These are phyloP conservation scores for Nakaseomyces bracarensis DNA, from an alignment of 1,139 yeast genomes.

Conservation along the genomic window DNA sequence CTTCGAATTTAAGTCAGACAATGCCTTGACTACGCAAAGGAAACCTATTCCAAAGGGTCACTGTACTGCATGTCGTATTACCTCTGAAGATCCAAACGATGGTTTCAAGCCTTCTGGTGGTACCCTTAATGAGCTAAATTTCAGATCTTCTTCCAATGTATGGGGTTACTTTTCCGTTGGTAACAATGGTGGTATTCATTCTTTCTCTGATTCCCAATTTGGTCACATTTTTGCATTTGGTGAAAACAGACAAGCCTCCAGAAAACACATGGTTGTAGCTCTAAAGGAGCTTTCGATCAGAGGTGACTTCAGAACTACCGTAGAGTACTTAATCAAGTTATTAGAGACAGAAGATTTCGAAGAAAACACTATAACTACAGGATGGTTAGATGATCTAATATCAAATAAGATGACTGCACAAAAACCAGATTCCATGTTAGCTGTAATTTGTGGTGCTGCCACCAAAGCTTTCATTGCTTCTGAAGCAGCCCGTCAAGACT, in stretches of 20 bases:
- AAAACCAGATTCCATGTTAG: constrained; percentile 84
- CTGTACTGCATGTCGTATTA: constrained; percentile 97
- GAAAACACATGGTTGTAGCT: constrained; percentile 98
- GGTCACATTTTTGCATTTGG: constrained; percentile 99
- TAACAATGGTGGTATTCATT: constrained; percentile 93
- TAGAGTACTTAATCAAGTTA: constrained; percentile 88
- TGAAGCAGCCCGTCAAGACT: constrained; percentile 62
- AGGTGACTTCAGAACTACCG: constrained; percentile 97
- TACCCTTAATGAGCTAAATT: constrained; percentile 87
- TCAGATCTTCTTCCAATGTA: constrained; percentile 92
- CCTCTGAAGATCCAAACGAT: constrained; percentile 98
- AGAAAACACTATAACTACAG: constrained; percentile 93
- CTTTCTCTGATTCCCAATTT: constrained; percentile 95
- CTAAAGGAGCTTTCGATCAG: constrained; percentile 90
- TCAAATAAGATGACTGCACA: constrained; percentile 90
- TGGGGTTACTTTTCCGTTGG: constrained; percentile 99
- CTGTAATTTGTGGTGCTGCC: constrained; percentile 95
- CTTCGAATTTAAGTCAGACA: constrained; percentile 73
- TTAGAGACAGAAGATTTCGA: constrained; percentile 95
- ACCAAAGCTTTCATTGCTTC: constrained; percentile 83
- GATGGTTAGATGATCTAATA: constrained; percentile 96
- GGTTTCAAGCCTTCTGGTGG: constrained; percentile 99
- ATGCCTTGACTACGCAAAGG: constrained; percentile 70
- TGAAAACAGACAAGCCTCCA: constrained; percentile 93
- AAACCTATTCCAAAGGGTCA: constrained; percentile 95